Conservation (phyloP, 2,329 filamentous ascomycete genomes). For the Beauveria australis region DNA sequence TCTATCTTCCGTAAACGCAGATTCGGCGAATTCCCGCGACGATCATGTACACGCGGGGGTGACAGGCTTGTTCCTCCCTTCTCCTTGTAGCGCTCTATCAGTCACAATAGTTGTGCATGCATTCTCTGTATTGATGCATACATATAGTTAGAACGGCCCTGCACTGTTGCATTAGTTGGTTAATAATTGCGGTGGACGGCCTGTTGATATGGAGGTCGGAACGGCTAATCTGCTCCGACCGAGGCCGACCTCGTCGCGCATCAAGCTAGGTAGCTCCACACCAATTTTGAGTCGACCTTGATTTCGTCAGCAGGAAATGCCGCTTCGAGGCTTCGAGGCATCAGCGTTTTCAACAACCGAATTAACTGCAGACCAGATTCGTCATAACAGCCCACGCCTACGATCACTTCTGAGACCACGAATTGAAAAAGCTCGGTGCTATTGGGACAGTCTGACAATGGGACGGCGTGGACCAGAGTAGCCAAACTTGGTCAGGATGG, state of each 20-base stretch:
- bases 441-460: not conserved
- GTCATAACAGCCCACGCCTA: not conserved
- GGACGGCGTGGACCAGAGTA: conserved; percentile 1
- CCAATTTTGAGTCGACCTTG: conserved; percentile 7
- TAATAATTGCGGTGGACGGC: not conserved
- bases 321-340: not conserved
- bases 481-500: conserved; percentile 32
- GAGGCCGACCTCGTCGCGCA: conserved; percentile 1
- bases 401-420: too few relatives aligned
- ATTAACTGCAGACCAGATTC: not conserved
- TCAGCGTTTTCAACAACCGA: not conserved
- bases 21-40: not conserved
- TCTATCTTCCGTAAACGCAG: not conserved
- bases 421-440: not conserved
- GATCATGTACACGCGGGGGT: not conserved
- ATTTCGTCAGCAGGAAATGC: conserved; percentile 11
- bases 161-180: not conserved
- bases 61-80: not conserved
- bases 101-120: not conserved
- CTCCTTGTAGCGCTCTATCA: not conserved
- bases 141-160: not conserved
- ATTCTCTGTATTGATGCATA: not conserved
- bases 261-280: conserved; percentile 7
- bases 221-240: conserved; percentile 3
- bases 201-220: not conserved